Evolutionary conservation across 2,329 filamentous ascomycete genomes (phyloP).

Genomic region (Ceratocystis colombiana): DNA sequence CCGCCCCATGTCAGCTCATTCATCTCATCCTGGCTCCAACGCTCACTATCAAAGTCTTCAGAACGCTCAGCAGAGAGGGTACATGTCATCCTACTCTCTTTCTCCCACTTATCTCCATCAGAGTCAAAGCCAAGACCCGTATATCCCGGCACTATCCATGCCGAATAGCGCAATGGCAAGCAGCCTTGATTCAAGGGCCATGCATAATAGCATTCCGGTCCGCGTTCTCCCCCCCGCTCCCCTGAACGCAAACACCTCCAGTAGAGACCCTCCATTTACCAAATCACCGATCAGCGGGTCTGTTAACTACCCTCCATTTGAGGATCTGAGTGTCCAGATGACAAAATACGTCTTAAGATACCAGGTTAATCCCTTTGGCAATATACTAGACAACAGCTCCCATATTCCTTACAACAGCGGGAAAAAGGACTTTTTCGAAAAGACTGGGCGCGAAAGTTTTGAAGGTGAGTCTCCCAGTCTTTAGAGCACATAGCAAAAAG

Average conservation of each 20-base stretch:
- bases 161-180: neutral
- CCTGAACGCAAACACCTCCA: too few relatives aligned
- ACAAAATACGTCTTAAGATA: constrained; percentile 51
- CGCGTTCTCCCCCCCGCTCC: constrained; percentile 31
- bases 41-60: neutral
- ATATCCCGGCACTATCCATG: neutral
- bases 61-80: neutral
- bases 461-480: constrained; percentile 52
- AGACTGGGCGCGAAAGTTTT: constrained; percentile 78
- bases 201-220: neutral
- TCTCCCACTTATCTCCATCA: neutral
- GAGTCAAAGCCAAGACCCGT: neutral
- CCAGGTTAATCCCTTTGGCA: constrained; percentile 54
- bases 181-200: neutral
- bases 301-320: constrained; percentile 65
- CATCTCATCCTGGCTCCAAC: constrained; percentile 1
- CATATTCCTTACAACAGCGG: constrained; percentile 92
- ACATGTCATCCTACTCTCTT: neutral
- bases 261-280: constrained; percentile 17
- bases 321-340: constrained; percentile 51
- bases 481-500: neutral
- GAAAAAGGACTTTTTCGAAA: constrained; percentile 79
- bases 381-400: constrained; percentile 51
- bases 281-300: constrained; percentile 40
- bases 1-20: neutral